These are phyloP conservation scores for Pueraria montana DNA, from an alignment of 306 rosid genomes.

Conservation along the genomic window DNA sequence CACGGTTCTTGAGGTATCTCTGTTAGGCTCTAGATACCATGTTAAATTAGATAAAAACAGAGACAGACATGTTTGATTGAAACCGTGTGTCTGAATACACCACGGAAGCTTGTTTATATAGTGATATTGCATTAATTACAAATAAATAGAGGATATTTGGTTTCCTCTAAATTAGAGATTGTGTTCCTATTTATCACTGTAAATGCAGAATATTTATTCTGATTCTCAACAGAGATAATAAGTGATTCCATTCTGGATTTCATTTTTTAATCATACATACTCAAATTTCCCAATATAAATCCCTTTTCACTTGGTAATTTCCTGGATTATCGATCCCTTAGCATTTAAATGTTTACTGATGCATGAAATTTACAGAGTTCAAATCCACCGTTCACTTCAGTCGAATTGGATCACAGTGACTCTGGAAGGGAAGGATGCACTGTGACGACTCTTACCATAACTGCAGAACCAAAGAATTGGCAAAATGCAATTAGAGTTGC, in stretches of 20 bases:
- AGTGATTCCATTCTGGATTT: constrained; percentile 24
- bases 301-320: constrained; percentile 18
- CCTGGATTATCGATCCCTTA: constrained; percentile 24
- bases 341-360: constrained; percentile 48
- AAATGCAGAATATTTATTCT: too few species aligned
- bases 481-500: constrained; percentile 91
- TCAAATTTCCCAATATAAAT: constrained; percentile 28
- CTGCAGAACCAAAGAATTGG: constrained; percentile 98
- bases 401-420: constrained; percentile 98
- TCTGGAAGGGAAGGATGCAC: constrained; percentile 99
- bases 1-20: too few species aligned
- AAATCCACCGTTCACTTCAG: constrained; percentile 97
- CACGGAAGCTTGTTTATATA: too few species aligned
- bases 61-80: too few species aligned
- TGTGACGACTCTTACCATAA: constrained; percentile 96
- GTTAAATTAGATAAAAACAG: too few species aligned
- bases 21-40: too few species aligned
- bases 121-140: too few species aligned
- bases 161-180: too few species aligned
- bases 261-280: neutral
- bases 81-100: too few species aligned
- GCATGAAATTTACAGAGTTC: constrained; percentile 78
- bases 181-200: too few species aligned
- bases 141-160: too few species aligned
- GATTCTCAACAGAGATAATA: constrained; percentile 10